Base-by-base conservation (phyloP, 2,329 filamentous ascomycete species). In the Aspergillus fischeri region DNA sequence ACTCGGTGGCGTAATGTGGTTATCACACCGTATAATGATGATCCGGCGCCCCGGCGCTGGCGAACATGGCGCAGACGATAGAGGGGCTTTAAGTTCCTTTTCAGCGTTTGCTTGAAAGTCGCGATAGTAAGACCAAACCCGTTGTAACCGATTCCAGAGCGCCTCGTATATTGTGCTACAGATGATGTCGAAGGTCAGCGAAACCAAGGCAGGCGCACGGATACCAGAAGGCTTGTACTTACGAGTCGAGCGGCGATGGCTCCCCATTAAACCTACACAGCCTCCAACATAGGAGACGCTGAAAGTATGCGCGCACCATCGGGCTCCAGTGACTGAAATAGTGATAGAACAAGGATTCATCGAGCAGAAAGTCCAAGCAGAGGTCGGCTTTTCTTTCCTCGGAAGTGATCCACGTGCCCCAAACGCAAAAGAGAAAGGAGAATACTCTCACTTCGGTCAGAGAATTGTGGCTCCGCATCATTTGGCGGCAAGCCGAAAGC, bases 321-420 rank as follows among this genome's bases (percentile, higher is more conserved):
- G 92, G 91, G 68, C 91, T 96, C 92, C 92, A 96, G 68, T 96
- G 91, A 68, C 89, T 93, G 76, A 96, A 97, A 60, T 91, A 86
- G 59, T 84, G 85, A 68, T 90, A 86, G 70, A 96, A 96, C 2
- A 88, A 83, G 27, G 86, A 81, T 54, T 89, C 86, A 6, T 86
- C 83, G 11, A 97, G 77, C 42, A 97, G 76, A 79, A 94, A 92
- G 24, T 86, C 84, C 28, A 89, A 67, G 69, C 90, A 95, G 20
- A 96, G 70, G 14, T 81, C 77, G 56, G 83, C 80, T 73, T 93
- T 95, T 51, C 89, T 83, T 52, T 79, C 76, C 2, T 86, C 81
- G 54, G 90, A 83, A 35, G 82, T 80, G 10, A 84, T 81, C 59
- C 94, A 80, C 1, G 86, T 84, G 57, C 88, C 85, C 92, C 92